Conservation (phyloP, 352 stramenopile genomes). For the Thraustochytrium striatum region DNA sequence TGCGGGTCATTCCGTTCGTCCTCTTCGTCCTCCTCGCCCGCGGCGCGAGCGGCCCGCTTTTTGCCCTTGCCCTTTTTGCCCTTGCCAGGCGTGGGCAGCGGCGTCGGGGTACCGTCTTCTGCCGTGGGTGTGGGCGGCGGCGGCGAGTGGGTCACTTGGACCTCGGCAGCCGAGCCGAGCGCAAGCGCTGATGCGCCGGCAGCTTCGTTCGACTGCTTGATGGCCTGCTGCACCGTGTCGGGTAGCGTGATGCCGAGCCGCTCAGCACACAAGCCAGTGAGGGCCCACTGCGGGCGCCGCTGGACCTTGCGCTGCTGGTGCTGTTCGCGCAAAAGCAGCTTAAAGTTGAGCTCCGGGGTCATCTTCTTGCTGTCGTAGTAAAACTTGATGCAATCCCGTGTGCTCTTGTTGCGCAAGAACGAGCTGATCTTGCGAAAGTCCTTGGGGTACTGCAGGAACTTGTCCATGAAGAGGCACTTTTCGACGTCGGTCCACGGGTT, state of each 20-base stretch:
- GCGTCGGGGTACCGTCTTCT: not conserved
- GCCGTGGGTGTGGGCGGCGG: not conserved
- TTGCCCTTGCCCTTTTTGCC: constrained; percentile 18
- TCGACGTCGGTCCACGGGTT: constrained; percentile 97
- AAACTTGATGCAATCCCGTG: constrained; percentile 91
- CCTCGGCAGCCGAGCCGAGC: no score
- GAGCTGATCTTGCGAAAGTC: constrained; percentile 95
- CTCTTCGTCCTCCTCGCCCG: constrained; percentile 21
- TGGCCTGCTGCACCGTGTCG: constrained; percentile 3
- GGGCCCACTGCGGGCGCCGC: constrained; percentile 74
- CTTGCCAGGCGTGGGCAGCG: not conserved
- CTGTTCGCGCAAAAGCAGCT: constrained; percentile 76
- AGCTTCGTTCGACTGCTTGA: not conserved
- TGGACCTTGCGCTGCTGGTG: constrained; percentile 80
- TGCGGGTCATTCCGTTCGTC: not conserved
- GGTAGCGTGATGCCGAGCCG: constrained; percentile 75
- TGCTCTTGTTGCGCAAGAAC: constrained; percentile 88
- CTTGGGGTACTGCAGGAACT: constrained; percentile 97
- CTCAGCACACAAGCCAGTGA: constrained; percentile 72
- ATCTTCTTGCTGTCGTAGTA: constrained; percentile 98
- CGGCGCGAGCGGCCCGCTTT: not conserved
- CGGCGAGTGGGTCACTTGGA: no score
- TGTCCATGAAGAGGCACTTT: constrained; percentile 98
- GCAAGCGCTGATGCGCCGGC: no score
- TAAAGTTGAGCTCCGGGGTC: constrained; percentile 79